Conservation (phyloP, 441 rosid species). For the Erodium texanum region DNA sequence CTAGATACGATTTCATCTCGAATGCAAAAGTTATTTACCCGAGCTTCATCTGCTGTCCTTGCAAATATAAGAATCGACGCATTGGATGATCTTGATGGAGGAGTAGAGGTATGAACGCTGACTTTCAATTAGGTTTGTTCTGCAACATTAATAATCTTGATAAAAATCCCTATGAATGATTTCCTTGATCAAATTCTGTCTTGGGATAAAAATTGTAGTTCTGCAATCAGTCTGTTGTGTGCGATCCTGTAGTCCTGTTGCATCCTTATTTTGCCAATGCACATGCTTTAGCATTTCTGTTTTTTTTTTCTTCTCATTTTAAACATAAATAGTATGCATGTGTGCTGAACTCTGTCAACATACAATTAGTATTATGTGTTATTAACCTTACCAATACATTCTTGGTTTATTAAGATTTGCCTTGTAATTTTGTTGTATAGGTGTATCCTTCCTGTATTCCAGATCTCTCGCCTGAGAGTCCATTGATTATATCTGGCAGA, state of each 20-base stretch:
- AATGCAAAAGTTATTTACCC: conserved; percentile 42
- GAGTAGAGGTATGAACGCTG: conserved; percentile 55
- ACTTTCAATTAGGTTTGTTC: conserved; percentile 9
- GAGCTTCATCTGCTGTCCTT: conserved; percentile 51
- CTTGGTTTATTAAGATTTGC: conserved; percentile 15
- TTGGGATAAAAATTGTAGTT: background rate
- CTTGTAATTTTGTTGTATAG: conserved; percentile 29
- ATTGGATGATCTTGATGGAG: conserved; percentile 41
- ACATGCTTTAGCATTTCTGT: background rate
- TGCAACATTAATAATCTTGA: background rate
- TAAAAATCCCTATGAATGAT: background rate
- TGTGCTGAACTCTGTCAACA: background rate
- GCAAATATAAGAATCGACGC: conserved; percentile 45
- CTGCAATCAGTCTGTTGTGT: background rate
- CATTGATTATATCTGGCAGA: conserved; percentile 60
- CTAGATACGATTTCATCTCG: conserved; percentile 57
- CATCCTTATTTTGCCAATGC: background rate
- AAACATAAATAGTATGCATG: background rate
- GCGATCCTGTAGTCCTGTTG: background rate
- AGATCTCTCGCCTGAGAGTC: conserved; percentile 61
- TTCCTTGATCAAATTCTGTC: background rate
- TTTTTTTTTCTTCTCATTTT: background rate
- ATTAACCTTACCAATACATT: background rate
- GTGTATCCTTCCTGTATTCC: conserved; percentile 56
- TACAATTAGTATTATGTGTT: background rate